phyloP scores from a whole-genome alignment of 495 filamentous ascomycete species.

The Entonaema liquescens region DNA sequence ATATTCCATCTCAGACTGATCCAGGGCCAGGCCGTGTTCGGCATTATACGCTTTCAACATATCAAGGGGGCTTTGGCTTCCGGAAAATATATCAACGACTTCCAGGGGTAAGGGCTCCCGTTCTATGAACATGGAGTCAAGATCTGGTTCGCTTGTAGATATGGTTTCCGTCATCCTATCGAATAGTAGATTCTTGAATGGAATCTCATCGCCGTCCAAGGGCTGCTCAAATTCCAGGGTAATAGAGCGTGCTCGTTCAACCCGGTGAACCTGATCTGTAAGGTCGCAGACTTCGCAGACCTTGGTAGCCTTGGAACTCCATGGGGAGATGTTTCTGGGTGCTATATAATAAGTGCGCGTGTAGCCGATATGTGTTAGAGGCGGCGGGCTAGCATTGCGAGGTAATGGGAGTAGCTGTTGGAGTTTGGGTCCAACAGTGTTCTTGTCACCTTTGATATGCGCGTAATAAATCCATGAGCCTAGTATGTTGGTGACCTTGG shows the following conservation, averaged over 20 bases:
- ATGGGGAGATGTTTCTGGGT: slow-evolving; percentile 92
- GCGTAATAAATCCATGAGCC: slow-evolving; percentile 64
- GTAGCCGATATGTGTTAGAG: slow-evolving; percentile 46
- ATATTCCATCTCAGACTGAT: slow-evolving; percentile 92
- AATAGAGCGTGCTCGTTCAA: slow-evolving; percentile 85
- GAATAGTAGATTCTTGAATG: slow-evolving; percentile 76
- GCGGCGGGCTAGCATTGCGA: slow-evolving; percentile 14
- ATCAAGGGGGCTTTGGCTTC: slow-evolving; percentile 68
- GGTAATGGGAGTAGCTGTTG: slow-evolving; percentile 54
- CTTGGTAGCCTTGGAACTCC: slow-evolving; percentile 94
- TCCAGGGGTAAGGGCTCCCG: slow-evolving; percentile 73
- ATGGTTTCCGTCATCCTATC: slow-evolving; percentile 95
- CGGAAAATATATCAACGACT: slow-evolving; percentile 73
- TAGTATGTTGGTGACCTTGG: slow-evolving; percentile 52
- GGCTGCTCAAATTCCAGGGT: slow-evolving; percentile 66
- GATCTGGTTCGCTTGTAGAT: slow-evolving; percentile 68
- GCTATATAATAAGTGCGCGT: slow-evolving; percentile 67
- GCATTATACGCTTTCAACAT: slow-evolving; percentile 84
- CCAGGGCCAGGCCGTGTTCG: slow-evolving; percentile 82
- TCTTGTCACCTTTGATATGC: slow-evolving; percentile 51
- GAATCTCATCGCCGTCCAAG: slow-evolving; percentile 58
- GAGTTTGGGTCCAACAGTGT: slow-evolving; percentile 48
- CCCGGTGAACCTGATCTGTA: slow-evolving; percentile 73
- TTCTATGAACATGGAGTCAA: slow-evolving; percentile 80
- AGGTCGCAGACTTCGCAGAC: slow-evolving; percentile 94